Evolutionary conservation across 2,329 filamentous ascomycete genomes (phyloP), one percentile per base, ranked within the genome.

Genomic region (Acrodontium crateriforme): DNA sequence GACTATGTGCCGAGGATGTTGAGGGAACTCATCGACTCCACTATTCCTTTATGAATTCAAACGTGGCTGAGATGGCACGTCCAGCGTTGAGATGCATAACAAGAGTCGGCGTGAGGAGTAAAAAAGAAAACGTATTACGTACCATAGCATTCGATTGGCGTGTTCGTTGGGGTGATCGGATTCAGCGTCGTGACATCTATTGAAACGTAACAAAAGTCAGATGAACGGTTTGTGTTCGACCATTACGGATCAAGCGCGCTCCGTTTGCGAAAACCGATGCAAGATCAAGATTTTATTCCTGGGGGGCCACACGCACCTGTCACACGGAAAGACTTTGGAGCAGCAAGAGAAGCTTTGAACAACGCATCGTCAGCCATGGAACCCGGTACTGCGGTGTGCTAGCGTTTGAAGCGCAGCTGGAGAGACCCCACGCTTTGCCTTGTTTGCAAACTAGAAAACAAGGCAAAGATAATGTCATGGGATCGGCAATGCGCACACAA

Each of bases 71-170:
- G 4, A 4, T 22, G 4, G n/a, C n/a, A n/a, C n/a, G n/a, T n/a
- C n/a, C n/a, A 22, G 13, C 5, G 18, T 8, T 8, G 20, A 22
- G n/a, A 4, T 12, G n/a, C 20, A 8, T 5, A 22, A 5, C 4
- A 22, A 22, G 20, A 4, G 10, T 22, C n/a, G 10, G 8, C n/a
- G 27, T 7, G 4, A 17, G 16, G n/a, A 26, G 5, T 16, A 3
- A 3, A 16, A 16, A 26, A 19, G 24, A 16, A n/a, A n/a, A n/a
- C n/a, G n/a, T n/a, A n/a, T n/a, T 18, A 45, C 57, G 33, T 53
- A 63, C 60, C 79, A 87, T 18, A 87, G 71, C 79, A 89, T 89
- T 26, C 80, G 64, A 45, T 77, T 82, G 6, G 82, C 82, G 65
- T 81, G 82, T 56, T 89, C 82, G 39, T 80, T 75, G 6, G 68